These are phyloP conservation scores for Pichia membranifaciens DNA, from an alignment of 805 yeast species.

Conservation along the genomic window DNA sequence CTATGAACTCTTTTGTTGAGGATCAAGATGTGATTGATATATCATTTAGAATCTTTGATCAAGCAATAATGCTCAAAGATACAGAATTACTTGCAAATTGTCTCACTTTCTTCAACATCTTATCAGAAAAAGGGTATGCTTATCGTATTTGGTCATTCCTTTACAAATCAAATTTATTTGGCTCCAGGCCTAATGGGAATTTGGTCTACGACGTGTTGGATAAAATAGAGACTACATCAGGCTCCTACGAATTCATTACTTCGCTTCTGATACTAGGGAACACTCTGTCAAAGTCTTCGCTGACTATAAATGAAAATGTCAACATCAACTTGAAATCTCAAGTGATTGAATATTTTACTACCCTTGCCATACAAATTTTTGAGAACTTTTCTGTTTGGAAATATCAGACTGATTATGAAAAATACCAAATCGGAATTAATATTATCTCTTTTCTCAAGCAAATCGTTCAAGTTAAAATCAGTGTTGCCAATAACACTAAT, in stretches of 20 bases:
- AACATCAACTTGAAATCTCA: slow-evolving; percentile 42
- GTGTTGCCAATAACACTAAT: slow-evolving; percentile 31
- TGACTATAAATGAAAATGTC: slow-evolving; percentile 34
- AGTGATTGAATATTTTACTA: slow-evolving; percentile 48
- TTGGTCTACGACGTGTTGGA: slow-evolving; percentile 57
- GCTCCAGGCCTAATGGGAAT: slow-evolving; percentile 60
- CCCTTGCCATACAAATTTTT: slow-evolving; percentile 59
- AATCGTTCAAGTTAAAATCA: slow-evolving; percentile 50
- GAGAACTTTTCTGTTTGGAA: slow-evolving; percentile 73
- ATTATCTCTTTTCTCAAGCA: slow-evolving; percentile 50
- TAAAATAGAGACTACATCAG: slow-evolving; percentile 63
- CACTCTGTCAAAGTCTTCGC: slow-evolving; percentile 46
- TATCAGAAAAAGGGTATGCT: slow-evolving; percentile 44
- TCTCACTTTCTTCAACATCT: slow-evolving; percentile 42
- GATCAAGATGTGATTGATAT: slow-evolving; percentile 41
- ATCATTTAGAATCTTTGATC: slow-evolving; percentile 61
- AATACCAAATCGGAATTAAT: slow-evolving; percentile 52
- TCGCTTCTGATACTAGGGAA: slow-evolving; percentile 51
- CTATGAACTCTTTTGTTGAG: slow-evolving; percentile 34
- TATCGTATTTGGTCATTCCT: slow-evolving; percentile 76
- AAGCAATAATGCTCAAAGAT: slow-evolving; percentile 52
- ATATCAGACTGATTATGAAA: slow-evolving; percentile 50
- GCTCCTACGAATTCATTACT: slow-evolving; percentile 60
- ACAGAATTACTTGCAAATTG: slow-evolving; percentile 40
- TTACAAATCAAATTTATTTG: slow-evolving; percentile 58